These are phyloP conservation scores for Paraurostyla sp. DNA, from an alignment of 73 alveolate species.

Conservation along the genomic window DNA sequence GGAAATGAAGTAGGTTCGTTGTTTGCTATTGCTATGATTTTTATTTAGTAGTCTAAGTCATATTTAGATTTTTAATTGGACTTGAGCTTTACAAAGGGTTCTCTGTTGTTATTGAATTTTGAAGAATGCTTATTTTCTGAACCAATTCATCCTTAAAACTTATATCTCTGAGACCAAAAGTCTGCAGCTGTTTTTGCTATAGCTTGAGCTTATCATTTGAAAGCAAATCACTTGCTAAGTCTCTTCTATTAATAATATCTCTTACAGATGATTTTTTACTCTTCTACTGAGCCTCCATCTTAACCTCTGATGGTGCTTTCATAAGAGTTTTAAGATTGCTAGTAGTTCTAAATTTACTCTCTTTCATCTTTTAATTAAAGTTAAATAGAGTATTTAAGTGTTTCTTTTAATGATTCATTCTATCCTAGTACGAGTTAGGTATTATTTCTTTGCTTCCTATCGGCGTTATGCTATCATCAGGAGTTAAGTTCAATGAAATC, in stretches of 20 bases:
- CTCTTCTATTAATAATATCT: not conserved
- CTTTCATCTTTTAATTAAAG: not conserved
- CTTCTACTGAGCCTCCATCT: not conserved
- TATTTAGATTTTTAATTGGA: not conserved
- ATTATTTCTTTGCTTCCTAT: not conserved
- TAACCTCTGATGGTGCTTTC: slow-evolving; percentile 3
- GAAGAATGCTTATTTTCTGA: not conserved
- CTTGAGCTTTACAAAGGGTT: not conserved
- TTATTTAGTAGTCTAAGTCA: too few species aligned
- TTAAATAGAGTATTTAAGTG: too few species aligned
- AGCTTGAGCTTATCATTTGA: not conserved
- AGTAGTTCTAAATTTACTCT: slow-evolving; percentile 8
- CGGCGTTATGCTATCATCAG: slow-evolving; percentile 11
- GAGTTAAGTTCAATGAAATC: not conserved
- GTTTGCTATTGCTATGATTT: too few species aligned
- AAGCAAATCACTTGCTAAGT: not conserved
- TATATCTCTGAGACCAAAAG: not conserved
- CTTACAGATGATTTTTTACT: not conserved
- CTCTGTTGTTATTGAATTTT: too few species aligned
- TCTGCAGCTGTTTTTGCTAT: not conserved
- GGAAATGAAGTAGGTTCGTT: too few species aligned
- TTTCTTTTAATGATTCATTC: not conserved
- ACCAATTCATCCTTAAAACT: not conserved
- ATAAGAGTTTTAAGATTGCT: not conserved
- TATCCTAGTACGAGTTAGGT: not conserved